Base-by-base conservation (phyloP, 768 basidiomycete species). In the Suillus alpinus region DNA sequence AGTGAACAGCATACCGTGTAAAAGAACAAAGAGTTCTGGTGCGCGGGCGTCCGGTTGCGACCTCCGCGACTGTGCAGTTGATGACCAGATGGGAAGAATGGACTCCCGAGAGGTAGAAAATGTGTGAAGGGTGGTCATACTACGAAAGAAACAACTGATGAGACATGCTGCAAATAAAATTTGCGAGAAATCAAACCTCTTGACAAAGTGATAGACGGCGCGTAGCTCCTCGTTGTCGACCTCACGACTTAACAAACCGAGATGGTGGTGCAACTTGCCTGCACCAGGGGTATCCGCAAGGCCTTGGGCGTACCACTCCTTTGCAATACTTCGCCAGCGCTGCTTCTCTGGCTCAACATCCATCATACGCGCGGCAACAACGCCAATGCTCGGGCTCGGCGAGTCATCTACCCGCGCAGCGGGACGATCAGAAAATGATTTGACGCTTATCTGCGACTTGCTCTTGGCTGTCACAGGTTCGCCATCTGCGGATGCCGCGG, bases 1-100 rank as follows among this genome's bases (percentile, higher is more conserved):
- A 14, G 97, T 98, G 76, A 98, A 98, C 1, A 99, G 81, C 94
- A 98, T 95, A 31, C 97, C 95, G 61, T 98, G 97, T 0, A 99
- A 79, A 12, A 94, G 84, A 36, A 98, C 85, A 65, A 98, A 99
- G 0, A 97, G 81, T 29, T 95, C 94, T 0, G 89, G 74, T 0
- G 81, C 82, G 2, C 77, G 79, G 6, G 91, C 85, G 65, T 96
- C 94, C 2, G 95, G 89, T 10, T 82, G 81, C 16, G 87, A 83
- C 3, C 94, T 88, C 18, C 87, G 84, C 7, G 86, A 79, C 62
- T 74, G 73, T 0, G 88, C 81, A 2, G 85, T 75, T 4, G 81
- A 80, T 7, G 94, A 91, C 88, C 95, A 98, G n/a, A 98, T 76
- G 0, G 89, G 87, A 3, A 96, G 80, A 13, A 98, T 81, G 0